These are phyloP conservation scores for Brassica nigra DNA, from an alignment of 345 rosid species.

Conservation along the genomic window DNA sequence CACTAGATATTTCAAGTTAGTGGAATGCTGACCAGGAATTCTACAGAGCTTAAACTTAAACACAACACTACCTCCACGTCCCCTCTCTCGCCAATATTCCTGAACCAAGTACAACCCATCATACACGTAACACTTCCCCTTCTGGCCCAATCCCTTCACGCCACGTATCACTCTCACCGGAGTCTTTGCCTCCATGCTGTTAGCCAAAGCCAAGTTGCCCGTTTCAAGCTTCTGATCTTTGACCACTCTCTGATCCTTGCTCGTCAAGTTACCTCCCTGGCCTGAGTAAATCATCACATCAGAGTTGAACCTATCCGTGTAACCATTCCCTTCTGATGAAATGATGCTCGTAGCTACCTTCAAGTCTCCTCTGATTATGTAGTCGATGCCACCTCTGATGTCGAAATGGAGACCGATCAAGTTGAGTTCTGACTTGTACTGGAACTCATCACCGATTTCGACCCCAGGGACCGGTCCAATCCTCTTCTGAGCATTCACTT, in stretches of 20 bases:
- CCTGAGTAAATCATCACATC: slow-evolving; percentile 74
- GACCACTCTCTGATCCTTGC: slow-evolving; percentile 46
- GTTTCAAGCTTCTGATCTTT: slow-evolving; percentile 78
- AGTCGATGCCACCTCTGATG: slow-evolving; percentile 76
- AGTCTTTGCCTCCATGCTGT: slow-evolving; percentile 49
- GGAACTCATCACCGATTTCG: slow-evolving; percentile 82
- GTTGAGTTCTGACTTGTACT: slow-evolving; percentile 65
- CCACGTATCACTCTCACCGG: slow-evolving; percentile 87
- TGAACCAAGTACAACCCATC: slow-evolving; percentile 77
- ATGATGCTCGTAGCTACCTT: slow-evolving; percentile 74
- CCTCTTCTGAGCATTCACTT: slow-evolving; percentile 44
- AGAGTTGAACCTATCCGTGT: slow-evolving; percentile 48
- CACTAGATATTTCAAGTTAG: neutral
- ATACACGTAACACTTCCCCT: slow-evolving; percentile 59
- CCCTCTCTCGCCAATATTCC: slow-evolving; percentile 54
- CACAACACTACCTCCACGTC: slow-evolving; percentile 60
- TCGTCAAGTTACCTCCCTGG: slow-evolving; percentile 64
- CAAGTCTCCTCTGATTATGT: slow-evolving; percentile 42
- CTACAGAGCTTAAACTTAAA: slow-evolving; percentile 65
- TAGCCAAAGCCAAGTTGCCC: slow-evolving; percentile 75
- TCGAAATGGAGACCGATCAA: slow-evolving; percentile 78
- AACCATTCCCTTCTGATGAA: slow-evolving; percentile 69
- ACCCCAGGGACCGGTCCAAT: slow-evolving; percentile 86
- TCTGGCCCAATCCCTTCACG: slow-evolving; percentile 14
- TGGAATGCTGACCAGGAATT: slow-evolving; percentile 55